phyloP scores from a whole-genome alignment of 2,329 filamentous ascomycete species.

The Colletotrichum limetticola region DNA sequence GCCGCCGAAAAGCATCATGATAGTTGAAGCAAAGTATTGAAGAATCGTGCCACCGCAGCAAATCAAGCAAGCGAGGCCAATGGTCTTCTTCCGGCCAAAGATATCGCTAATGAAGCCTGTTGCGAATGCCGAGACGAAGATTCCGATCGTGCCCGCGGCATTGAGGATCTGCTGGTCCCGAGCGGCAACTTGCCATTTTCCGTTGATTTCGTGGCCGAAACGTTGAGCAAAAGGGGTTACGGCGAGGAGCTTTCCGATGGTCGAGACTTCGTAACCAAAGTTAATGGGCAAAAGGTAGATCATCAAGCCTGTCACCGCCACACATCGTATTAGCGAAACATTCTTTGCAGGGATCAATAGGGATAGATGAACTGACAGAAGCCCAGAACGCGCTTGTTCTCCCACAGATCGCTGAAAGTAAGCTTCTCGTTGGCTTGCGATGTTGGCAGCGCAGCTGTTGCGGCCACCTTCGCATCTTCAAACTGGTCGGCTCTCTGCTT shows the following conservation, averaged over 20 bases:
- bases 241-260: slow-evolving; percentile 44
- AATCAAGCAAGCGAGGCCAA: slow-evolving; percentile 34
- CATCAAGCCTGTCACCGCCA: slow-evolving; percentile 9
- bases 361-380: slow-evolving; percentile 23
- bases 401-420: slow-evolving; percentile 9
- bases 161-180: slow-evolving; percentile 44
- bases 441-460: slow-evolving; percentile 4
- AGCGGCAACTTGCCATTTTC: slow-evolving; percentile 38
- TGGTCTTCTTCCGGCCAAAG: slow-evolving; percentile 41
- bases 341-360: background rate
- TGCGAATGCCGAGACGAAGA: slow-evolving; percentile 43
- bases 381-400: slow-evolving; percentile 24
- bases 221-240: slow-evolving; percentile 40
- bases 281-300: slow-evolving; percentile 32
- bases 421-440: slow-evolving; percentile 21
- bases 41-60: slow-evolving; percentile 39
- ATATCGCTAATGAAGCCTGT: slow-evolving; percentile 42
- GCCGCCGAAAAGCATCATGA: slow-evolving; percentile 42
- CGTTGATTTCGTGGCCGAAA: slow-evolving; percentile 39
- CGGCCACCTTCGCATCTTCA: slow-evolving; percentile 7
- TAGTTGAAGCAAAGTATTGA: slow-evolving; percentile 39
- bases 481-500: slow-evolving; percentile 9
- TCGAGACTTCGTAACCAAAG: slow-evolving; percentile 43
- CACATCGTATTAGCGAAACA: background rate
- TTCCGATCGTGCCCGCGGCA: slow-evolving; percentile 42